These are phyloP conservation scores for Geotrichum macrosporum DNA, from an alignment of 1,139 yeast species.

Conservation along the genomic window DNA sequence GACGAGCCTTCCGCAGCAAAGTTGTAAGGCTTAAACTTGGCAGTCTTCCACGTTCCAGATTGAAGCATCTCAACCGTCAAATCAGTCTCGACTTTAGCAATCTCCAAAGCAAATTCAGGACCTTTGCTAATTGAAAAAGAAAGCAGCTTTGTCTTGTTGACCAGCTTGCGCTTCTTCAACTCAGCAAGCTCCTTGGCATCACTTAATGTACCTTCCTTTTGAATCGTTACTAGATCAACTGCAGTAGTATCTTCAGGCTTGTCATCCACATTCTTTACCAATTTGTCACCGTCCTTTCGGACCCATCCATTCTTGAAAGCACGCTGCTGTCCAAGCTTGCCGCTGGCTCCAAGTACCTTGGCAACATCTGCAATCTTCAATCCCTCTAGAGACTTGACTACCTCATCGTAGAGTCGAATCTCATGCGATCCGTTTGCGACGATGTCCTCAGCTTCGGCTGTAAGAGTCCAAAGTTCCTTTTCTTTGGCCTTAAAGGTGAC, in stretches of 20 bases:
- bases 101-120: slow-evolving; percentile 72
- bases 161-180: slow-evolving; percentile 88
- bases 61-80: slow-evolving; percentile 86
- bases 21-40: slow-evolving; percentile 90
- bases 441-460: slow-evolving; percentile 79
- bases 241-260: slow-evolving; percentile 66
- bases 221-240: slow-evolving; percentile 56
- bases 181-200: slow-evolving; percentile 71
- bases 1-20: slow-evolving; percentile 90
- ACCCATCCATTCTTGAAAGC: slow-evolving; percentile 99
- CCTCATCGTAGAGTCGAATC: slow-evolving; percentile 70
- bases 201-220: slow-evolving; percentile 52
- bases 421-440: slow-evolving; percentile 84
- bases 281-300: slow-evolving; percentile 74
- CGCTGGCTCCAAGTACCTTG: slow-evolving; percentile 70
- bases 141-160: slow-evolving; percentile 64
- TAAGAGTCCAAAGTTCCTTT: slow-evolving; percentile 68
- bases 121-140: slow-evolving; percentile 79
- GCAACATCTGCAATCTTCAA: slow-evolving; percentile 79
- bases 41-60: slow-evolving; percentile 72
- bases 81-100: slow-evolving; percentile 84
- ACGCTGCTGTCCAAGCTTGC: slow-evolving; percentile 91
- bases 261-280: slow-evolving; percentile 50
- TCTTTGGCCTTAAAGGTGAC: slow-evolving; percentile 70
- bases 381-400: slow-evolving; percentile 69